Evolutionary conservation across 108 stramenopile genomes (phyloP), one percentile per base, ranked within the genome.

Genomic region (Skeletonema tropicum): DNA sequence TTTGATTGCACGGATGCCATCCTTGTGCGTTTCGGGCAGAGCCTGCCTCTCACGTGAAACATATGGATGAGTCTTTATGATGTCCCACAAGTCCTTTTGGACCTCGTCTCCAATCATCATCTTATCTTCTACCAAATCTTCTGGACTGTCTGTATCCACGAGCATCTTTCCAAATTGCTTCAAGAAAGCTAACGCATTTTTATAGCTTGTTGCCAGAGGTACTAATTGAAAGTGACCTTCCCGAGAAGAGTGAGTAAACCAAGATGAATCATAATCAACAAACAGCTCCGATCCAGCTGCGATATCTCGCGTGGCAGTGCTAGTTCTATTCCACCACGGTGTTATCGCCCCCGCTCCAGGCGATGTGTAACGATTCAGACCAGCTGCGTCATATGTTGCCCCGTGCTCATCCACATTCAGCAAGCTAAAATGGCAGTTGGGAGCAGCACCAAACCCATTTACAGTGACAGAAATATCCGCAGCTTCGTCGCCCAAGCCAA

Each of bases 271-370:
- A 70, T 95, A 95, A 68, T 95, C 85, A 4, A 92, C 77, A 25
- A 86, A 88, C 32, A 95, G 85, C 76, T 95, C 94, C 15, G 89
- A 89, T 1, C 88, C 92, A 57, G 70, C 83, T 63, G 61, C 58
- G 39, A 95, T 92, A 60, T 93, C 91, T 57, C 73, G 67, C 10
- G 58, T 36, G 3, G 82, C 82, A 3, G 73, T 75, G 25, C 73
- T 75, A 29, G 74, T 61, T 45, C 82, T 35, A 64, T 83, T 83
- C 23, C 68, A 74, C 77, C 77, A 83, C 0, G 82, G 76, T 19
- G 76, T 70, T 25, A 58, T 78, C 26, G 64, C 82, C n/a, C 82
- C 82, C 30, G 82, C 82, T n/a, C 82, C 82, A 0, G 82, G 82
- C 17, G 65, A 67, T 6, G 45, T 78, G 45, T 83, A 78, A 3